Conservation (phyloP, 768 basidiomycete genomes). For the Leccinellum luteum region DNA sequence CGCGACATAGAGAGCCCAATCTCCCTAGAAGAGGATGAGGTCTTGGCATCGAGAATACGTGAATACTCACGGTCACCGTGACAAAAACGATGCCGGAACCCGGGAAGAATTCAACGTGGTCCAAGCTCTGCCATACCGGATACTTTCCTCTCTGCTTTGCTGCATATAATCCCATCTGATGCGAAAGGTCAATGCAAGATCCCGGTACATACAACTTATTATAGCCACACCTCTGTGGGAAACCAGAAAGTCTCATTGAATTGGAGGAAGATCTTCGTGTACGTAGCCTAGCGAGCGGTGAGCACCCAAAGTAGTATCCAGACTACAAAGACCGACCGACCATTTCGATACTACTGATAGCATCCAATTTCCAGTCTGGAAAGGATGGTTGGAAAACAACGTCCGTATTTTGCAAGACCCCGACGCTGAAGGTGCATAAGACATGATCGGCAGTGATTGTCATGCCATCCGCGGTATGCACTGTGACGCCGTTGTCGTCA, state of each 20-base stretch:
- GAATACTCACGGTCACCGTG: constrained; percentile 25
- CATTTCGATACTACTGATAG: constrained; percentile 62
- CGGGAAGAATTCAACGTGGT: constrained; percentile 55
- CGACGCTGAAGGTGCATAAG: constrained; percentile 66
- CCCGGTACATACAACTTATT: too few species aligned
- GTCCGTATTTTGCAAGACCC: constrained; percentile 65
- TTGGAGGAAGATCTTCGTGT: constrained; percentile 67
- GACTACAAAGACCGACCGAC: constrained; percentile 25
- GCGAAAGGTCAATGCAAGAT: neutral
- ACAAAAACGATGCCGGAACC: constrained; percentile 49
- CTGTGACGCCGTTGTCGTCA: constrained; percentile 42
- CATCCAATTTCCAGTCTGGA: constrained; percentile 63
- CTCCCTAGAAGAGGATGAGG: constrained; percentile 42
- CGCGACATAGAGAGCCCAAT: constrained; percentile 59
- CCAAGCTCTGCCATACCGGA: constrained; percentile 67
- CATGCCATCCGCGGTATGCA: constrained; percentile 45
- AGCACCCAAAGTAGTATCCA: neutral
- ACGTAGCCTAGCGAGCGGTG: constrained; percentile 41
- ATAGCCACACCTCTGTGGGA: constrained; percentile 36
- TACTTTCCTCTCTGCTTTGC: constrained; percentile 58
- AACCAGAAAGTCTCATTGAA: constrained; percentile 64
- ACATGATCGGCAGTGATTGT: constrained; percentile 53
- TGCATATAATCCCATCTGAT: constrained; percentile 49
- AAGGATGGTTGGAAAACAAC: constrained; percentile 53
- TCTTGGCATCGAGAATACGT: neutral